Conservation (phyloP, 192 early-diverging fungal genomes). For the Spizellomyces sp. region DNA sequence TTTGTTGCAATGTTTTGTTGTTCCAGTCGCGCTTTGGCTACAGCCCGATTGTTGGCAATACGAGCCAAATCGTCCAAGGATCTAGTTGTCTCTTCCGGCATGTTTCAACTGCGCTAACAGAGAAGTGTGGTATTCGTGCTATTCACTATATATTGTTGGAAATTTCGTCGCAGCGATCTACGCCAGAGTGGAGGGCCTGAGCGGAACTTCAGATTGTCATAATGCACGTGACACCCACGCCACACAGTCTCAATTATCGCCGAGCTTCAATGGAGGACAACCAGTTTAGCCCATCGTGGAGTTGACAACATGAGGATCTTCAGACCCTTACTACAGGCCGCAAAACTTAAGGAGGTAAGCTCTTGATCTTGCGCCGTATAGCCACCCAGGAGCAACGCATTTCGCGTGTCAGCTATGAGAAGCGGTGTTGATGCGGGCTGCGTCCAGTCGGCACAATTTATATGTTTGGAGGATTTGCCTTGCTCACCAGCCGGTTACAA, state of each 20-base stretch:
- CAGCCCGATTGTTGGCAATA: conserved; percentile 8
- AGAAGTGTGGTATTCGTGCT: too few relatives aligned
- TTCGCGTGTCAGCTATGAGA: background rate
- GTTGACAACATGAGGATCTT: conserved; percentile 25
- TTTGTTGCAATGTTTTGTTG: background rate
- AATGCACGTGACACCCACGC: too few relatives aligned
- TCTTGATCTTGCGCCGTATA: background rate
- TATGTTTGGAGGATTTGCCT: too few relatives aligned
- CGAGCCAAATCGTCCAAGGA: conserved; percentile 2
- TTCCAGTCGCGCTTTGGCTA: conserved; percentile 12
- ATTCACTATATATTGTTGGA: too few relatives aligned
- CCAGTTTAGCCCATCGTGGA: too few relatives aligned
- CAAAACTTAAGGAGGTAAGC: conserved; percentile 29
- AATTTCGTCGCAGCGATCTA: too few relatives aligned
- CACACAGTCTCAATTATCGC: too few relatives aligned
- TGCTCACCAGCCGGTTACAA: background rate
- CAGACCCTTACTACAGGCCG: conserved; percentile 27
- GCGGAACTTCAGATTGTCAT: too few relatives aligned
- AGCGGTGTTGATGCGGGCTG: background rate
- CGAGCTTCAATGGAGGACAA: too few relatives aligned
- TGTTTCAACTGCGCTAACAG: too few relatives aligned
- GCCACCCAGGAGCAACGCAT: background rate
- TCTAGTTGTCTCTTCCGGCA: background rate
- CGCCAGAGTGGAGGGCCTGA: too few relatives aligned
- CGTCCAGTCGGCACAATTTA: background rate